Evolutionary conservation across 2,329 filamentous ascomycete genomes (phyloP), one percentile per base, ranked within the genome.

Genomic region (Beauveria rudraprayagi): DNA sequence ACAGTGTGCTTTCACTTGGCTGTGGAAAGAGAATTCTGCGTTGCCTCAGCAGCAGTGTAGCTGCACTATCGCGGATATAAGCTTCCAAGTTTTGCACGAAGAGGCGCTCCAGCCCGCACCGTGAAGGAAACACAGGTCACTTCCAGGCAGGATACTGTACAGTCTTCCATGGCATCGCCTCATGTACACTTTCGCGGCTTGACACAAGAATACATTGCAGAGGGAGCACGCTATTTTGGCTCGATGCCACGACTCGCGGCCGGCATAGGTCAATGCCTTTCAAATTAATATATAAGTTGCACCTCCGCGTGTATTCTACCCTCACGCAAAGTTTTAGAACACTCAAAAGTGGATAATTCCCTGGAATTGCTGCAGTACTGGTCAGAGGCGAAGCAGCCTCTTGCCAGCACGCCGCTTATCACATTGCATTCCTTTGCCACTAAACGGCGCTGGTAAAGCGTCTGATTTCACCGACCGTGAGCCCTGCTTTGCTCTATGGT

Each of bases 181-280:
- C 1, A 73, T 74, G 47, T 76, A 64, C 44, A 78, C 75, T 44
- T 69, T 70, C 3, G 75, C 73, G 61, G 80, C 75, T 16, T 73
- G 64, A 1, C 64, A 57, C n/a, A 82, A 72, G 62, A 82, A 77
- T 7, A 73, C 67, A 56, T 81, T 77, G 66, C 80, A 83, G 0
- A 82, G 71, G 65, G 76, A 82, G 64, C 80, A 83, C 1, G 80
- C 76, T 56, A 77, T 74, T 74, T 82, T 83, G 69, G 69, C 74
- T 78, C 3, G 78, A 78, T 58, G 74, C 74, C 6, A 83, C 75
- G 3, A 78, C 72, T 19, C 78, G n/a, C n/a, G n/a, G n/a, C n/a
- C n/a, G n/a, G n/a, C n/a, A n/a, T n/a, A n/a, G n/a, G n/a, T n/a
- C n/a, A n/a, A n/a, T n/a, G n/a, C n/a, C n/a, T n/a, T n/a, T n/a